Evolutionary conservation across 2,329 filamentous ascomycete genomes (phyloP).

Genomic region (Stromatinia cepivora): DNA sequence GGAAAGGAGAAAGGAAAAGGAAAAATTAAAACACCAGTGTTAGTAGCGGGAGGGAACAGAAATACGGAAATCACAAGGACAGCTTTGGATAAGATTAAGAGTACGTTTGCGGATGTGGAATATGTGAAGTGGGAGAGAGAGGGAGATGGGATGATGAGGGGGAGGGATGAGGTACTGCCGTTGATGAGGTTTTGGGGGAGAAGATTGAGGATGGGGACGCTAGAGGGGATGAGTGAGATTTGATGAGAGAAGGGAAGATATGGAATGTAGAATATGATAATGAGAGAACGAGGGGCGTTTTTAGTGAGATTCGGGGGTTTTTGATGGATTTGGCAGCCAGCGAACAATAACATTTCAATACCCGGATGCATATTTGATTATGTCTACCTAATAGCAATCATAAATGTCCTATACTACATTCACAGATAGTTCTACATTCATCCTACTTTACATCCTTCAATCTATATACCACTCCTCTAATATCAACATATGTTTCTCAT

Average conservation of each 20-base stretch:
- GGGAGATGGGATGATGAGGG: slow-evolving; percentile 80
- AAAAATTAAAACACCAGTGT: slow-evolving; percentile 63
- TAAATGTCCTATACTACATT: no score
- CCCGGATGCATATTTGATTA: background rate
- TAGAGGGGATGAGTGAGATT: slow-evolving; percentile 54
- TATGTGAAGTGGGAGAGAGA: slow-evolving; percentile 67
- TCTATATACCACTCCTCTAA: background rate
- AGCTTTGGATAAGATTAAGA: slow-evolving; percentile 62
- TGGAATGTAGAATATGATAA: no score
- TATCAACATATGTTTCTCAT: background rate
- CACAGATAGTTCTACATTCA: background rate
- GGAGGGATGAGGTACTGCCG: slow-evolving; percentile 81
- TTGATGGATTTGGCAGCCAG: background rate
- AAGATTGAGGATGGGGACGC: slow-evolving; percentile 57
- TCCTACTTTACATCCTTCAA: background rate
- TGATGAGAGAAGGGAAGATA: slow-evolving; percentile 7
- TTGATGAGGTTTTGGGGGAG: slow-evolving; percentile 83
- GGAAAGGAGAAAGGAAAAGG: slow-evolving; percentile 42
- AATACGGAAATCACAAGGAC: slow-evolving; percentile 60
- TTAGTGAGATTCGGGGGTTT: no score
- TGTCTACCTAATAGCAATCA: no score
- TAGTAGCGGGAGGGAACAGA: slow-evolving; percentile 58
- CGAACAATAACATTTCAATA: background rate
- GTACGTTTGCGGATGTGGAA: slow-evolving; percentile 65
- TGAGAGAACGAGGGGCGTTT: no score